Base-by-base conservation (phyloP, 495 filamentous ascomycete species). In the Polyplosphaeria fusca region DNA sequence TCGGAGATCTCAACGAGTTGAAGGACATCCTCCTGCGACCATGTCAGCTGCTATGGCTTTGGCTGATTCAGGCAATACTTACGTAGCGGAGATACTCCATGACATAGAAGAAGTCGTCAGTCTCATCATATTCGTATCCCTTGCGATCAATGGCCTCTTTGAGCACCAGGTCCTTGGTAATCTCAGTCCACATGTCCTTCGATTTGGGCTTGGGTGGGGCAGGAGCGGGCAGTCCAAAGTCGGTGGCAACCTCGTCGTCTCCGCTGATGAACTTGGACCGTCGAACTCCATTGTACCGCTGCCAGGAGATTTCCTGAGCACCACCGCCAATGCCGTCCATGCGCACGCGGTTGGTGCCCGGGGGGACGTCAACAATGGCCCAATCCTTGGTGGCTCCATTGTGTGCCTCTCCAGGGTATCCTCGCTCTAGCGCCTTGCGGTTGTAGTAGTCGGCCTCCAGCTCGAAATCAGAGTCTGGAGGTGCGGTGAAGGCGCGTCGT, bases 91-190 rank as follows among this genome's bases (percentile, higher is more conserved):
- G 78, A 70, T 94, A 96, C 53, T 91, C 85, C 74, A 95, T 91
- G 30, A 98, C 81, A 66, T 96, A 97, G 71, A 87, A 97, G 71
- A 88, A 95, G 44, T 73, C 81, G 46, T 88, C 86, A 1, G 89
- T 93, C 74, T 97, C 92, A 66, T 97, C 91, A 65, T 83, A 97
- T 61, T 89, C 88, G 71, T 94, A 97, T 0, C 89, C 90, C 54
- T 83, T 68, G 47, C 84, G 74, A 56, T 95, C 85, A 60, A 98
- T 89, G 0, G 93, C 94, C 67, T 97, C 92, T 51, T 82, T 81
- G 35, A 86, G 79, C 12, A 98, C 89, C 43, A 98, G 70, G 61
- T 95, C 90, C 73, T 95, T 96, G 5, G 91, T 95, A 63, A 98
- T 91, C 68, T 97, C 93, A 0, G 93, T 98, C 94, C 94, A 97